phyloP scores from a whole-genome alignment of 2,329 filamentous ascomycete genomes.

The Cladophialophora bantiana region DNA sequence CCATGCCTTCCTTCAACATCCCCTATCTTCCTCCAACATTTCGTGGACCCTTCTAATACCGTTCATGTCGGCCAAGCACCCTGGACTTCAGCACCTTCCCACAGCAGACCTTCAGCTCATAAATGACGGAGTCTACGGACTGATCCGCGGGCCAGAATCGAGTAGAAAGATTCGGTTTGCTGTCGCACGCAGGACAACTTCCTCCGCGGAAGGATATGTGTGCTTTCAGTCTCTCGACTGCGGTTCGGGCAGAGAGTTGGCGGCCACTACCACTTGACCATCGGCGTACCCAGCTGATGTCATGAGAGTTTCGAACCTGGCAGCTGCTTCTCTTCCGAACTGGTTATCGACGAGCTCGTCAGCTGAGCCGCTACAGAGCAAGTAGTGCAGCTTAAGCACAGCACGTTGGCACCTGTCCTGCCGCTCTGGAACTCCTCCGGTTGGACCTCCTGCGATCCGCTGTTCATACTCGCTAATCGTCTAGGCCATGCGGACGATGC shows the following conservation, averaged over 20 bases:
- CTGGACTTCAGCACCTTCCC: background rate
- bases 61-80: background rate
- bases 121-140: background rate
- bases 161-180: background rate
- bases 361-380: conserved; percentile 1
- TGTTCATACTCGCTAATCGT: background rate
- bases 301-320: background rate
- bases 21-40: background rate
- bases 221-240: background rate
- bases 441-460: background rate
- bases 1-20: no score
- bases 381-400: conserved; percentile 5
- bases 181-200: background rate
- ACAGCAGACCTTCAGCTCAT: background rate
- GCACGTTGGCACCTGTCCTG: background rate
- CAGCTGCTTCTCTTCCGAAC: background rate
- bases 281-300: background rate
- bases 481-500: background rate
- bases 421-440: background rate
- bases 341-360: background rate
- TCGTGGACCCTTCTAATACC: background rate
- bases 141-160: conserved; percentile 2
- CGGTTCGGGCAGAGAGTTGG: background rate
- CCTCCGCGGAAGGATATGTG: conserved; percentile 1
- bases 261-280: background rate